Conservation (phyloP, 495 filamentous ascomycete species). For the Neurospora pannonica region DNA sequence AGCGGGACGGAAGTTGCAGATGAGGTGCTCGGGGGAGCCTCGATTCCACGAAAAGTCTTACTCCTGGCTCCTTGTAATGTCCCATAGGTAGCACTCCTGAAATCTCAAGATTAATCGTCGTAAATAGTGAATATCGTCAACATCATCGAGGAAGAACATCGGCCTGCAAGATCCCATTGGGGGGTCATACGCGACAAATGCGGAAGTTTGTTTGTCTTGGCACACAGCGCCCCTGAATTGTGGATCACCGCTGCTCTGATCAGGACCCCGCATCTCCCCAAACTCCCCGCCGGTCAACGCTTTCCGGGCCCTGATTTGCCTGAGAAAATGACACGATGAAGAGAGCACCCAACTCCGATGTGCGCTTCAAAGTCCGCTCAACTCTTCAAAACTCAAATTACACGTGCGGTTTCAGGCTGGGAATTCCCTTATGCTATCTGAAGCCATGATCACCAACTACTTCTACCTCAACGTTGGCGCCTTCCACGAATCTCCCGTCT, state of each 20-base stretch:
- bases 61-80: background rate
- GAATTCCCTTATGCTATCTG: slow-evolving; percentile 15
- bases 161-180: background rate
- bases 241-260: background rate
- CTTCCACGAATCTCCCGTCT: background rate
- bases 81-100: background rate
- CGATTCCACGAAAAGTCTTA: background rate
- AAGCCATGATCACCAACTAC: slow-evolving; percentile 10
- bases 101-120: background rate
- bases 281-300: background rate
- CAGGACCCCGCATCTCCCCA: background rate
- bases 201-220: background rate
- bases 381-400: slow-evolving; percentile 4
- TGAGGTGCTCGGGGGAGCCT: background rate
- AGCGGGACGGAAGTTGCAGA: background rate
- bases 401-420: slow-evolving; percentile 20
- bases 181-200: background rate
- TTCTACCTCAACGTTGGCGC: slow-evolving; percentile 7
- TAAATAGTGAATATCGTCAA: background rate
- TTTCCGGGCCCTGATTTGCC: background rate
- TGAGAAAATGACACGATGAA: background rate
- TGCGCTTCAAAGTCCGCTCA: slow-evolving; percentile 19
- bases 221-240: background rate
- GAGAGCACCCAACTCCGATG: slow-evolving; percentile 7
- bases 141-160: background rate